These are phyloP conservation scores for Halteria grandinella DNA, from an alignment of 73 alveolate species.

Conservation along the genomic window DNA sequence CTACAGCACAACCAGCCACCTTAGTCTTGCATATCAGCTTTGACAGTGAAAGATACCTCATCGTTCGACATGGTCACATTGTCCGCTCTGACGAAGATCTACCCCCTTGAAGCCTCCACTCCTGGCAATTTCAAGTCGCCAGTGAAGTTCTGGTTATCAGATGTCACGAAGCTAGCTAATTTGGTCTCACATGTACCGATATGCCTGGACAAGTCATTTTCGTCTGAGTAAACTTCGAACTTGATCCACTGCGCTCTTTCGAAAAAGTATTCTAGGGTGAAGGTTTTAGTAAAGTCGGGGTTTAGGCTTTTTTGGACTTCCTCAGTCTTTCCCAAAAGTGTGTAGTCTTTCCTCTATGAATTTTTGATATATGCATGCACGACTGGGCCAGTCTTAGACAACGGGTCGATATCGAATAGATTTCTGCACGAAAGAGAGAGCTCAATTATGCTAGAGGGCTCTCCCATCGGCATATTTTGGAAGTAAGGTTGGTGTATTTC, in stretches of 20 bases:
- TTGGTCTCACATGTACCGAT: constrained; percentile 52
- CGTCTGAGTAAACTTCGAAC: constrained; percentile 60
- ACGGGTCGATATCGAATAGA: constrained; percentile 68
- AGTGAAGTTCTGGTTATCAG: constrained; percentile 37
- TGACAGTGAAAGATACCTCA: neutral
- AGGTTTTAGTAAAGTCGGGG: constrained; percentile 77
- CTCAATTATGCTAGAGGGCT: constrained; percentile 62
- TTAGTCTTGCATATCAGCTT: constrained; percentile 14
- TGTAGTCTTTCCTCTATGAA: constrained; percentile 41
- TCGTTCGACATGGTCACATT: constrained; percentile 45
- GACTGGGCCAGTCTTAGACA: constrained; percentile 78
- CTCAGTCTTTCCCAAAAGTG: constrained; percentile 70
- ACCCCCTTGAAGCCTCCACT: too few species aligned
- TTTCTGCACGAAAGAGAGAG: constrained; percentile 67
- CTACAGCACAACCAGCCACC: constrained; percentile 57
- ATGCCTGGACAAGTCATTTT: neutral
- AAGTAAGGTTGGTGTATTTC: too few species aligned
- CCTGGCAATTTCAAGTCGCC: constrained; percentile 22
- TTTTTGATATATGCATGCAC: constrained; percentile 58
- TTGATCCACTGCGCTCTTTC: constrained; percentile 65
- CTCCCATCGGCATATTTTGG: too few species aligned
- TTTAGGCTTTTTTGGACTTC: constrained; percentile 66
- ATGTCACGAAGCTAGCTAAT: constrained; percentile 20
- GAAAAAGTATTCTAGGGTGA: constrained; percentile 68
- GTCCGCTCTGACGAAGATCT: constrained; percentile 59